Base-by-base conservation (phyloP, 306 rosid genomes). In the Gleditsia sinensis region DNA sequence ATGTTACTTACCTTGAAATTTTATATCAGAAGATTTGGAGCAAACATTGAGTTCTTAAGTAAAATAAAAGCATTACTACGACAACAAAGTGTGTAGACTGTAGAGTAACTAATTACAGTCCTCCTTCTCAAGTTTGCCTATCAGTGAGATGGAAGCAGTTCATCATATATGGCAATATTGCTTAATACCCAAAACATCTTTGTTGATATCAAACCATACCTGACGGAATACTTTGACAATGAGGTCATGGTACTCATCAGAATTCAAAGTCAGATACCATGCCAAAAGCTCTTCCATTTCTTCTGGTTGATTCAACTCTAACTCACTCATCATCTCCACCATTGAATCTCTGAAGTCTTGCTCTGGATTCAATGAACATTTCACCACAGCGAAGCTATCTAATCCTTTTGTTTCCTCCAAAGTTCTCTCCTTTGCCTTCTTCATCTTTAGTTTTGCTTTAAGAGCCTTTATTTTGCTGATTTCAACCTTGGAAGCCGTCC, bases 301-400 rank as follows among this genome's bases (percentile, higher is more conserved):
- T 63, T 87, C 90, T 7, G 93, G 86, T 34, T 71, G 67, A 16
- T 78, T 84, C 20, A 92, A 82, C 75, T 78, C 75, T 39, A 81
- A 88, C 88, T 87, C 96, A 64, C 21, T 83, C 34, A 94, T 88
- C 99, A 94, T 94, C 82, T 94, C 97, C 13, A 90, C 79, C 95
- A 94, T 94, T 60, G 99, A 94, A n/a, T 92, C 97, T 77, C 90
- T 88, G 86, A 94, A 94, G 78, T 94, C 99, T 66, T 92, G 63
- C 46, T 71, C 91, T 33, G 95, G 97, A 33, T 92, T 83, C 4
- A 62, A 72, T 8, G 99, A 90, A 46, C 90, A 77, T 78, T 92
- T 94, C 43, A 90, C 91, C 57, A 94, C 95, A 19, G 95, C 97
- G 78, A 86, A 90, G 77, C 93, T 92, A 55, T 86, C 93, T 71